Conservation (phyloP, 192 early-diverging fungal species). For the Coemansia umbellata region DNA sequence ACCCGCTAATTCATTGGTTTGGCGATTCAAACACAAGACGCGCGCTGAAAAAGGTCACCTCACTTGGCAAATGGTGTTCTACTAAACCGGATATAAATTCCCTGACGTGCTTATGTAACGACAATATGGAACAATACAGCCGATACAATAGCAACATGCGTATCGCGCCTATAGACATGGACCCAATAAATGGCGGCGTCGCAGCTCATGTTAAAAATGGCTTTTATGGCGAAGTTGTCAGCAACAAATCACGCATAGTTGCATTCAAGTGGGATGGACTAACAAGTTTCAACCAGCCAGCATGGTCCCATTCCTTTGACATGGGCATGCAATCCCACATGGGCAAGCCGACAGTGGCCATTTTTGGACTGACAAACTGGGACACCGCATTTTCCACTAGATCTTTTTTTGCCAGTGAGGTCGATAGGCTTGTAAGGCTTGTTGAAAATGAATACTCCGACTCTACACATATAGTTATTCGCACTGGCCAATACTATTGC, state of each 20-base stretch:
- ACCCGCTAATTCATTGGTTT: constrained; percentile 41
- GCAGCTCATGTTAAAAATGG: neutral
- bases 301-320: constrained; percentile 26
- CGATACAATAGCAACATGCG: constrained; percentile 22
- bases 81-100: constrained; percentile 1
- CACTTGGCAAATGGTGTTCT: constrained; percentile 46
- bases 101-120: constrained; percentile 45
- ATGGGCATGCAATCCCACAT: neutral
- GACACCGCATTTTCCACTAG: constrained; percentile 41
- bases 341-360: constrained; percentile 13
- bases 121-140: constrained; percentile 21
- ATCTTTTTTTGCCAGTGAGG: constrained; percentile 18
- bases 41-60: constrained; percentile 45
- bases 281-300: constrained; percentile 41
- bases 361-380: constrained; percentile 53
- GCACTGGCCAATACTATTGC: constrained; percentile 54
- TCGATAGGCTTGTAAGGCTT: constrained; percentile 15
- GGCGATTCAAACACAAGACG: constrained; percentile 55
- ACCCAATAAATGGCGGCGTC: constrained; percentile 1
- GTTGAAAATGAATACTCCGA: constrained; percentile 27
- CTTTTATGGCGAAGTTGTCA: neutral
- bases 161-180: constrained; percentile 10
- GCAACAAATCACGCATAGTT: constrained; percentile 8
- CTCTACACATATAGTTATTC: constrained; percentile 38
- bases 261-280: constrained; percentile 54